These are phyloP conservation scores for Phytophthora brassicae DNA, from an alignment of 352 stramenopile genomes.

Conservation along the genomic window DNA sequence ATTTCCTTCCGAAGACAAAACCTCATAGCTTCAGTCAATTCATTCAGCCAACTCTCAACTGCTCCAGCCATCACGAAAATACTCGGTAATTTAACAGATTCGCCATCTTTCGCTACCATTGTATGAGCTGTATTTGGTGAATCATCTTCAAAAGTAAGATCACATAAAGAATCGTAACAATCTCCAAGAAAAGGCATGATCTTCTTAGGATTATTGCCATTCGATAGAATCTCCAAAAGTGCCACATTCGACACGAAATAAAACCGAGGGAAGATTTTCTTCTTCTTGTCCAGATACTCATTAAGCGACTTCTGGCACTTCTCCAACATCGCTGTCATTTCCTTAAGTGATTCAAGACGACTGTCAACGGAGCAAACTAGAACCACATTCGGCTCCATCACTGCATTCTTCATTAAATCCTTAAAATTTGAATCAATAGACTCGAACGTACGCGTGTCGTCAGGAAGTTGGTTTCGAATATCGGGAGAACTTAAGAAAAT, in stretches of 20 bases:
- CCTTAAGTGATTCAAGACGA: constrained; percentile 78
- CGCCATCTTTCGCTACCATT: constrained; percentile 85
- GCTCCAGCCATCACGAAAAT: constrained; percentile 85
- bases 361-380: constrained; percentile 75
- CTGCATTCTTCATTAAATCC: constrained; percentile 88
- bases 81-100: constrained; percentile 60
- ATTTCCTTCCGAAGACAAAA: constrained; percentile 86
- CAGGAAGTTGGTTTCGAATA: constrained; percentile 86
- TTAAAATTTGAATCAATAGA: constrained; percentile 91
- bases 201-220: constrained; percentile 95
- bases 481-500: constrained; percentile 89
- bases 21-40: constrained; percentile 83
- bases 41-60: constrained; percentile 87
- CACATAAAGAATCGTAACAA: constrained; percentile 96
- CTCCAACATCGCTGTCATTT: constrained; percentile 88
- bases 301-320: constrained; percentile 90
- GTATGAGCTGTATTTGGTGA: constrained; percentile 80
- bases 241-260: constrained; percentile 91
- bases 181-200: constrained; percentile 97
- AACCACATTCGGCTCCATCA: constrained; percentile 87
- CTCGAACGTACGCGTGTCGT: constrained; percentile 87
- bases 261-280: constrained; percentile 91
- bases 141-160: constrained; percentile 80
- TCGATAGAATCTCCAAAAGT: constrained; percentile 85
- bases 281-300: constrained; percentile 91